Base-by-base conservation (phyloP, 768 basidiomycete species). In the Omphalotus guepiniiformis region DNA sequence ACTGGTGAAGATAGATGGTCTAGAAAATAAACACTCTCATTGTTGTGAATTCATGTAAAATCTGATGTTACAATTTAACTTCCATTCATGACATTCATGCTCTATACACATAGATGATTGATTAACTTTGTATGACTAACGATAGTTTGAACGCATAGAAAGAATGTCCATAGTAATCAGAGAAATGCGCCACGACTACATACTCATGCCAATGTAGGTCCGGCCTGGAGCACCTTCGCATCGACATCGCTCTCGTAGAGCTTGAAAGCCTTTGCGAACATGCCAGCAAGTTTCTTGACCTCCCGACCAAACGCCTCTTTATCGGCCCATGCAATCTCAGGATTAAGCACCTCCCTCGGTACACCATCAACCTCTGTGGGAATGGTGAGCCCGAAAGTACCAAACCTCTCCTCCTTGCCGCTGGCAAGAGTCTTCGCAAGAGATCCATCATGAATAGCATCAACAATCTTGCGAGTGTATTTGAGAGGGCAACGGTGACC, bases 401-500 rank as follows among this genome's bases (percentile, higher is more conserved):
- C 79, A 62, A 93, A 93, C 55, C 67, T 87, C 74, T 92, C 90
- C 66, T 72, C 97, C 63, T 93, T 84, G 54, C 88, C 86, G 61
- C 83, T 78, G 63, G 85, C 85, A 54, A 98, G 86, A 60, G 88
- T 86, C 61, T 85, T 78, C 63, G 85, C 85, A 54, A 98, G 86
- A 61, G 84, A 80, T 42, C 95, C 94, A 49, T 88, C 85, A 75
- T 98, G 96, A 60, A 98, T 92, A 32, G 93, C 89, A 65, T 98
- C 93, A 69, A 98, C 88, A 65, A 98, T 98, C 49, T 85, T 84
- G 47, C 95, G 91, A 39, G 96, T 98, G 71, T 83, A 92, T 63
- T 88, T 89, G 71, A 99, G 85, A 16, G 95, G 87, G 81, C 95
- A 99, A 54, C 95, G 90, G 71, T 88, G 90, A 56, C 94, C 95